These are phyloP conservation scores for Eutrema yunnanense DNA, from an alignment of 345 rosid species.

Conservation along the genomic window DNA sequence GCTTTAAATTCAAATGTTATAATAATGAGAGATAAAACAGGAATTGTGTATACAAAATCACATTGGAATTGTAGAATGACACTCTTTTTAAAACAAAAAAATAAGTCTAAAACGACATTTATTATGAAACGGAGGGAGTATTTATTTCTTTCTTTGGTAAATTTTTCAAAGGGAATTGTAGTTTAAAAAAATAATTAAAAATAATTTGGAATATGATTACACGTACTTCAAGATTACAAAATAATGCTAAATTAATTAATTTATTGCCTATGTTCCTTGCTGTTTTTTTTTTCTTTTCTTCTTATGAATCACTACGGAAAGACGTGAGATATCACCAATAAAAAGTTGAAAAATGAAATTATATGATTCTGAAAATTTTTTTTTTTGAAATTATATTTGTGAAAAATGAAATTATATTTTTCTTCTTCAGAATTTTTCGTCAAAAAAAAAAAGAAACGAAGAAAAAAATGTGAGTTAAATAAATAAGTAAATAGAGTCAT, in stretches of 20 bases:
- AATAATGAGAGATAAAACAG: too few relatives aligned
- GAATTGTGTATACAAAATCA: too few relatives aligned
- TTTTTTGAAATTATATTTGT: too few relatives aligned
- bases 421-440: not conserved
- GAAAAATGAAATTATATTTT: not conserved
- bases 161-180: not conserved
- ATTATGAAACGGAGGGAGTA: not conserved
- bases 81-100: too few relatives aligned
- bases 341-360: not conserved
- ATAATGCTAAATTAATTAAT: not conserved
- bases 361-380: not conserved
- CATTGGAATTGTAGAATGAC: too few relatives aligned
- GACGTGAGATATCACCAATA: conserved; percentile 23
- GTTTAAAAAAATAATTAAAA: too few relatives aligned
- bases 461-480: not conserved
- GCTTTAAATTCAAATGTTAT: too few relatives aligned
- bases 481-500: not conserved
- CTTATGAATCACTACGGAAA: not conserved
- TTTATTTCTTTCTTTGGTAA: not conserved
- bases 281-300: not conserved
- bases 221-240: too few relatives aligned
- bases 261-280: not conserved
- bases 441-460: not conserved
- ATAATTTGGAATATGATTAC: too few relatives aligned
- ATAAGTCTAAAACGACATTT: too few relatives aligned